Conservation (phyloP, 2,329 filamentous ascomycete genomes). For the Camillea tinctor region DNA sequence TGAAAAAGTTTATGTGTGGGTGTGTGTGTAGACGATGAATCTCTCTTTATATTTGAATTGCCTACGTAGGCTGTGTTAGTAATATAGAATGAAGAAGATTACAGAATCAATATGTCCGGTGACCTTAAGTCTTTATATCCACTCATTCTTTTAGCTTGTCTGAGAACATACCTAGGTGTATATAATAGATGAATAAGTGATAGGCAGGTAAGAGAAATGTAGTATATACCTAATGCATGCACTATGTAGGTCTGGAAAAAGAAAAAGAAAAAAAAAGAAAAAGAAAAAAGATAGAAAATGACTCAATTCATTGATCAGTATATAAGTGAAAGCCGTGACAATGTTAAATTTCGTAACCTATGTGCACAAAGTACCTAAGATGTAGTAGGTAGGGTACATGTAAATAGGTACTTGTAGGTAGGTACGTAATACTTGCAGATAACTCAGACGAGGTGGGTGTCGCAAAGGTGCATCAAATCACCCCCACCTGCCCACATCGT, state of each 20-base stretch:
- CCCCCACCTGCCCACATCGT: constrained; percentile 19
- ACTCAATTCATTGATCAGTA: constrained; percentile 24
- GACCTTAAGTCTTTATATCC: neutral
- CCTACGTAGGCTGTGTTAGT: neutral
- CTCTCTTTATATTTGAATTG: neutral
- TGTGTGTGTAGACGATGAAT: too few species aligned
- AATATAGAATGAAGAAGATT: neutral
- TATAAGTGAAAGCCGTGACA: neutral
- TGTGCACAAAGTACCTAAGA: neutral
- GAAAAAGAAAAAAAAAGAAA: constrained; percentile 1
- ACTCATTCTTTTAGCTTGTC: neutral
- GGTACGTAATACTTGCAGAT: too few species aligned
- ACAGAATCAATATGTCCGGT: neutral
- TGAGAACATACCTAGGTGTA: too few species aligned
- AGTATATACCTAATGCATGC: too few species aligned
- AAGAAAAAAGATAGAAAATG: constrained; percentile 22
- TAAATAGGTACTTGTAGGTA: too few species aligned
- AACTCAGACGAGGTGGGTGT: constrained; percentile 9
- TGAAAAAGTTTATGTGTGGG: too few species aligned
- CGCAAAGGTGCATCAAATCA: constrained; percentile 16
- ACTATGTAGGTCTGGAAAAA: neutral
- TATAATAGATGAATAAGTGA: too few species aligned
- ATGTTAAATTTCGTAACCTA: too few species aligned
- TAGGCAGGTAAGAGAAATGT: too few species aligned
- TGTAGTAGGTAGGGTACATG: constrained; percentile 1